Percentiles rank a stretch among this genome's conserved stretches.
Conservation (phyloP, 148 eudicot species). For the Diospyros kaki region DNA sequence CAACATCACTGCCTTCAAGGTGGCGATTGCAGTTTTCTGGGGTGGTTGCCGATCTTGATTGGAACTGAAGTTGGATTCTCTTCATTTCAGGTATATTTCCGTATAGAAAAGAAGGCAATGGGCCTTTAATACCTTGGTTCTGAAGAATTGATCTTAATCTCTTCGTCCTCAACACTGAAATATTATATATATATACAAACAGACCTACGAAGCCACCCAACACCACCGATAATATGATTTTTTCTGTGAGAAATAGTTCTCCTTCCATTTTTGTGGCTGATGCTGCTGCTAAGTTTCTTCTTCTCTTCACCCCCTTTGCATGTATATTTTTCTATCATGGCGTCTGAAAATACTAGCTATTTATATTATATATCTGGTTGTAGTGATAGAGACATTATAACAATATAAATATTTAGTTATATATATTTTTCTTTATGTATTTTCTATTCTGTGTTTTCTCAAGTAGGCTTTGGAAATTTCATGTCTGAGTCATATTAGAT, state of each 20-base stretch:
- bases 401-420: no score
- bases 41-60: no score
- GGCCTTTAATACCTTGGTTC: constrained; percentile 43
- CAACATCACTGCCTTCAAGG: neutral
- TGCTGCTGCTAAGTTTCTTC: no score
- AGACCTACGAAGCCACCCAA: constrained; percentile 13
- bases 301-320: no score
- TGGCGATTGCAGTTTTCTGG: neutral
- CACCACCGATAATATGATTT: constrained; percentile 18
- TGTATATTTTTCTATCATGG: no score
- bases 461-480: no score
- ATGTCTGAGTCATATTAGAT: no score
- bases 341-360: no score
- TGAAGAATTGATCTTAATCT: constrained; percentile 28
- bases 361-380: no score
- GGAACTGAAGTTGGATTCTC: constrained; percentile 19
- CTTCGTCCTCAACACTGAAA: constrained; percentile 23
- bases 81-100: constrained; percentile 48
- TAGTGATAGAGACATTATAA: no score
- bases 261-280: neutral
- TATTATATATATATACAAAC: constrained; percentile 8
- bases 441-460: no score
- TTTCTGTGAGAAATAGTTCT: neutral
- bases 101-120: constrained; percentile 27
- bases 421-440: no score